Evolutionary conservation across 208 protist genomes (phyloP), one percentile per base, ranked within the genome.

Genomic region (Leishmania gerbilli): DNA sequence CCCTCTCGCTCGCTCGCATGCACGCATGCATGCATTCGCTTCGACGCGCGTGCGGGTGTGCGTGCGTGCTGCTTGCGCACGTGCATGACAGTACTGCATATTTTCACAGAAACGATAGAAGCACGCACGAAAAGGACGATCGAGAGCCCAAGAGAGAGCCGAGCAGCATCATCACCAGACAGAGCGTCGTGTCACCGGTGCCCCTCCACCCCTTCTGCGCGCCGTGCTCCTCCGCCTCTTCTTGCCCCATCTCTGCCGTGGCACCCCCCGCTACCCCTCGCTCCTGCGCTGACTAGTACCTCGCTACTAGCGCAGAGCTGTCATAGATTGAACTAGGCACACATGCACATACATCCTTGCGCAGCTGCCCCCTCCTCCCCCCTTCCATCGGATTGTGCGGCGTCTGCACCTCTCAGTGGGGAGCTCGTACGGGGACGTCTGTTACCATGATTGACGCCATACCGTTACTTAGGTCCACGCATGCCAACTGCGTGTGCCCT

Each of bases 401-500:
- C 42, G n/a, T 72, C 68, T 34, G 9, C 9, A 31, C 68, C 8
- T 72, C 11, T 72, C 8, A 47, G 24, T 8, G 4, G 42, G 15
- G 34, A 21, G 31, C 45, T 11, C 27, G 24, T 42, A 34, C 37
- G 42, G 68, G 15, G 19, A 24, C 5, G 42, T 53, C 8, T 45
- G 68, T 7, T 77, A 1, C 74, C 7, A 83, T 82, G 77, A 37
- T 62, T 19, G 55, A 86, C 53, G 77, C 77, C 19, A 45, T 75
- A 15, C 83, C 83, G 31, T 45, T 85, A 19, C 34, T 85, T 55
- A 77, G 87, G 65, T 79, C 84, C 67, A 89, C 89, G 4, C 83
- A 93, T n/a, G 77, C 72, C 27, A 74, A 34, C 79, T 89, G 89
- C 76, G 49, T 69, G 40, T 97, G 93, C 79, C 69, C 86, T 53